Conservation (phyloP, 148 eudicot species). For the Dianthus caryophyllus region DNA sequence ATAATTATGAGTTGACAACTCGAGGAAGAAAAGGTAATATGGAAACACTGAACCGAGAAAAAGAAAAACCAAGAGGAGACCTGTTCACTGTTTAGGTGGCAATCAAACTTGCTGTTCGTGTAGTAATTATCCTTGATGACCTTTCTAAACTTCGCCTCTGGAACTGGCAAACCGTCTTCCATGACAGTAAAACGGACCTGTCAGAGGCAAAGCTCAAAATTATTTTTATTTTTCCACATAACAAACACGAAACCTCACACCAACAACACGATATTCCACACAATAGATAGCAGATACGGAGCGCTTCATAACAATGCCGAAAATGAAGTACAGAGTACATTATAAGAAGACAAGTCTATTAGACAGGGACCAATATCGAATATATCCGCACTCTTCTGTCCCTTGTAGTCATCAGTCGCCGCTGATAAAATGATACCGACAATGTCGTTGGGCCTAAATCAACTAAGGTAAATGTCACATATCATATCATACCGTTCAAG, state of each 20-base stretch:
- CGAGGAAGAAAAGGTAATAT: background rate
- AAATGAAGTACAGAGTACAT: background rate
- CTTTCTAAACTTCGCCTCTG: constrained; percentile 73
- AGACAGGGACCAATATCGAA: background rate
- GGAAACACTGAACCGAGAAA: background rate
- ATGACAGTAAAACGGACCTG: constrained; percentile 82
- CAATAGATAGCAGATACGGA: background rate
- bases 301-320: too few species aligned
- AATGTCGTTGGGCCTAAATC: background rate
- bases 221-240: background rate
- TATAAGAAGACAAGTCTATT: background rate
- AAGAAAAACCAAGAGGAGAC: constrained; percentile 27
- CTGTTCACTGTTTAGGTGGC: constrained; percentile 66
- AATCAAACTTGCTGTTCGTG: constrained; percentile 61
- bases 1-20: background rate
- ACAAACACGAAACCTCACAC: background rate
- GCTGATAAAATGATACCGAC: background rate
- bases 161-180: constrained; percentile 66
- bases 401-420: background rate
- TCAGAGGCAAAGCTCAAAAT: constrained; percentile 19
- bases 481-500: background rate
- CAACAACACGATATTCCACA: background rate
- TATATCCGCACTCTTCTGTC: background rate
- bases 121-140: constrained; percentile 81
- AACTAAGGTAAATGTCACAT: background rate